Evolutionary conservation across 495 filamentous ascomycete genomes (phyloP), one percentile per base, ranked within the genome.

Genomic region (Massariosphaeria phaeospora): DNA sequence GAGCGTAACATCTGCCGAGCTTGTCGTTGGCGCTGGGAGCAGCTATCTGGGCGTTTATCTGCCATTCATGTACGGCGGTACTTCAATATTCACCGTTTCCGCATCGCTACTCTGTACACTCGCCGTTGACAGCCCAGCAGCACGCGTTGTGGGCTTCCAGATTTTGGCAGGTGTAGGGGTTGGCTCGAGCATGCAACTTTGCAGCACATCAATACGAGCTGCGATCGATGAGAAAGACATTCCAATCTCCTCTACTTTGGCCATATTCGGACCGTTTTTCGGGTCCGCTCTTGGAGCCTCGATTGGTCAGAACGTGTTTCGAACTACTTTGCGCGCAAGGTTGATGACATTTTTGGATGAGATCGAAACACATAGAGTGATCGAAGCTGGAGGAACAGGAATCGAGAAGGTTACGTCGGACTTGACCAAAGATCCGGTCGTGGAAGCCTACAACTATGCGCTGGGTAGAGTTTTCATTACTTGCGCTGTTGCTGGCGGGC

Each of bases 291-390:
- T 72, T 41, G 24, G 51, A 31, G 59, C 71, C 25, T 52, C 54
- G 24, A 63, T 68, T 23, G 69, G 66, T 0, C 67, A 72, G 42
- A 70, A 70, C 51, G 62, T 72, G 33, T 72, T 72, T 45, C 4
- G 5, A n/a, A n/a, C n/a, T n/a, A n/a, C n/a, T n/a, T n/a, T n/a
- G n/a, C n/a, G n/a, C n/a, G n/a, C n/a, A n/a, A n/a, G n/a, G n/a
- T n/a, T n/a, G n/a, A n/a, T n/a, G n/a, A n/a, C n/a, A n/a, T n/a
- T n/a, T n/a, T n/a, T n/a, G n/a, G n/a, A n/a, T n/a, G n/a, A n/a
- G n/a, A n/a, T n/a, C n/a, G n/a, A n/a, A n/a, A n/a, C n/a, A n/a
- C n/a, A n/a, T n/a, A n/a, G n/a, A n/a, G n/a, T n/a, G n/a, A n/a
- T n/a, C n/a, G n/a, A n/a, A n/a, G n/a, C n/a, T n/a, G n/a, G n/a